These are phyloP conservation scores for Fusarium albosuccineum DNA, from an alignment of 2,329 filamentous ascomycete genomes.

Conservation along the genomic window DNA sequence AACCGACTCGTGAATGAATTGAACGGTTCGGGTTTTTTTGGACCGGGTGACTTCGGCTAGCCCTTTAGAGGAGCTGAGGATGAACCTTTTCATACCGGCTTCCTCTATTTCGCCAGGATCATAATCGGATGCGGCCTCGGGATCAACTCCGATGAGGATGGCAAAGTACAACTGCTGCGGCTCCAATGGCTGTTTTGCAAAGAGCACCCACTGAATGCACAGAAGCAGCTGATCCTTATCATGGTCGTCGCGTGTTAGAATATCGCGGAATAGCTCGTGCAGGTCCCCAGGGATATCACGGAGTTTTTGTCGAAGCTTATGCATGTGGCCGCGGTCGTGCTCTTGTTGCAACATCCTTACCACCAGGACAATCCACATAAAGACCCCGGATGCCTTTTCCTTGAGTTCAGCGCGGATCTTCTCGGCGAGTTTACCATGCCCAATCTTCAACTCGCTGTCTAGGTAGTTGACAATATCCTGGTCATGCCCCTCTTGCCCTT, in stretches of 20 bases:
- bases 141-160: neutral
- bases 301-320: slow-evolving; percentile 46
- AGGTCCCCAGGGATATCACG: slow-evolving; percentile 55
- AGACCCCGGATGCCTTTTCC: slow-evolving; percentile 56
- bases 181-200: slow-evolving; percentile 57
- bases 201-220: slow-evolving; percentile 67
- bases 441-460: slow-evolving; percentile 15
- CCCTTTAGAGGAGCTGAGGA: slow-evolving; percentile 59
- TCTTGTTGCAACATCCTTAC: slow-evolving; percentile 55
- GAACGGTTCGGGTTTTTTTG: slow-evolving; percentile 46
- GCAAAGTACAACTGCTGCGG: slow-evolving; percentile 59
- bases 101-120: slow-evolving; percentile 36
- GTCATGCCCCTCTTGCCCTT: slow-evolving; percentile 43
- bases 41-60: slow-evolving; percentile 55
- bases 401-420: slow-evolving; percentile 43
- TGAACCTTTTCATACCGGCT: slow-evolving; percentile 48
- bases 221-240: slow-evolving; percentile 57
- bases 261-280: slow-evolving; percentile 62
- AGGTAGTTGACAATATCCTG: slow-evolving; percentile 46
- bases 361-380: slow-evolving; percentile 59
- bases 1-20: slow-evolving; percentile 66
- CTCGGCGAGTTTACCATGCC: neutral
- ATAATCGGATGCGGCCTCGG: slow-evolving; percentile 29
- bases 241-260: slow-evolving; percentile 61
- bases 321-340: slow-evolving; percentile 43